These are phyloP conservation scores for Microthlaspi erraticum DNA, from an alignment of 345 rosid genomes.

Conservation along the genomic window DNA sequence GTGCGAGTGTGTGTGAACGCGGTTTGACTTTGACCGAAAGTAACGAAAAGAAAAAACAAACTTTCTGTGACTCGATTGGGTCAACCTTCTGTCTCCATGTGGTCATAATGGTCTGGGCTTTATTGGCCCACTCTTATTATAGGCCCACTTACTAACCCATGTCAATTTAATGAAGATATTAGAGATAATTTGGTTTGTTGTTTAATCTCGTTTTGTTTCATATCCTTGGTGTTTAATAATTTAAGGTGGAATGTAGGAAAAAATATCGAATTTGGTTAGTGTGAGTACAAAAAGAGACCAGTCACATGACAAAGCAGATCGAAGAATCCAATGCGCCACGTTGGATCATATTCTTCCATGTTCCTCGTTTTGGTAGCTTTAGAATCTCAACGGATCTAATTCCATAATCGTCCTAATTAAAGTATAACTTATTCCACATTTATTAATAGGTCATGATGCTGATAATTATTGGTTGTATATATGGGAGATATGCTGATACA, in stretches of 20 bases:
- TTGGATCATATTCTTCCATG: slow-evolving; percentile 36
- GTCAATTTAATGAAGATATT: not conserved
- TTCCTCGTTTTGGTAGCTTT: slow-evolving; percentile 40
- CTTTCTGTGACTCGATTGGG: slow-evolving; percentile 21
- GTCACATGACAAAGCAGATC: slow-evolving; percentile 41
- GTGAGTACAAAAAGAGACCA: slow-evolving; percentile 33
- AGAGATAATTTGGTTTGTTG: slow-evolving; percentile 12
- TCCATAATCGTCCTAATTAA: slow-evolving; percentile 16
- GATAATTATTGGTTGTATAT: slow-evolving; percentile 13
- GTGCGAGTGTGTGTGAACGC: slow-evolving; percentile 35
- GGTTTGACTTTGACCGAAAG: slow-evolving; percentile 43
- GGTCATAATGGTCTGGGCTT: slow-evolving; percentile 40
- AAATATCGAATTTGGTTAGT: slow-evolving; percentile 10
- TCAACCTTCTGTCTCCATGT: slow-evolving; percentile 40
- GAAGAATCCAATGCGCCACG: slow-evolving; percentile 46
- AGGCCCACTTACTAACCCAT: slow-evolving; percentile 33
- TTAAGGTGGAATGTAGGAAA: not conserved
- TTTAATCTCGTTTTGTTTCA: slow-evolving; percentile 17
- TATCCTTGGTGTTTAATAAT: not conserved
- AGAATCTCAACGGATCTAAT: slow-evolving; percentile 41
- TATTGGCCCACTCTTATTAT: slow-evolving; percentile 13
- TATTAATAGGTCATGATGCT: slow-evolving; percentile 2
- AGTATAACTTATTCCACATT: slow-evolving; percentile 1
- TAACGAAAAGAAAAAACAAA: not conserved
- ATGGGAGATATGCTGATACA: not conserved